A percentile compares a stretch with the other conserved stretches of the same genome.
Evolutionary conservation across 495 filamentous ascomycete genomes (phyloP).

Genomic region (Clavariopsis aquatica): DNA sequence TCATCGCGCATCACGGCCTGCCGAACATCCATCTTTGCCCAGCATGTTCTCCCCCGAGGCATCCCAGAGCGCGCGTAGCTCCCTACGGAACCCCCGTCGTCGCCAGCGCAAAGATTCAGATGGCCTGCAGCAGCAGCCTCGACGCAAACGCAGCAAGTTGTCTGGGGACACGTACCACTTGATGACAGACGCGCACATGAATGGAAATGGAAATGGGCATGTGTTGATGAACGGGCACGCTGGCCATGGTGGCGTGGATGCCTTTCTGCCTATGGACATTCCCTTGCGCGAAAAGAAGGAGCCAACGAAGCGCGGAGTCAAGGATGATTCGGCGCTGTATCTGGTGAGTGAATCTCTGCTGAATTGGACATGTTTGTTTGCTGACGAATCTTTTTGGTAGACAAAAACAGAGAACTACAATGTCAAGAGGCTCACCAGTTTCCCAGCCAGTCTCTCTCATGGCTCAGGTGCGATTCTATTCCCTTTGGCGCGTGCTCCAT

Average conservation of each 20-base stretch:
- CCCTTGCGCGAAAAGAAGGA: constrained; percentile 43
- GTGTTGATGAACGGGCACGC: constrained; percentile 40
- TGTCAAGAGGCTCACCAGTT: constrained; percentile 77
- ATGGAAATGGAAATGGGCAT: constrained; percentile 31
- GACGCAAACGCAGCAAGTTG: constrained; percentile 46
- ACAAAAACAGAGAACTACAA: constrained; percentile 84
- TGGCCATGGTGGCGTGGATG: constrained; percentile 18
- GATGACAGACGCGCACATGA: constrained; percentile 12
- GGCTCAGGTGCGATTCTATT: constrained; percentile 23
- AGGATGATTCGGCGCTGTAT: constrained; percentile 42
- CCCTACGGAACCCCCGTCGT: constrained; percentile 40
- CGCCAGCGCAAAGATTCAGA: constrained; percentile 46
- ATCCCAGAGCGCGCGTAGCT: constrained; percentile 31
- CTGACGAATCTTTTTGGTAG: constrained; percentile 48
- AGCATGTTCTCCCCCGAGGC: constrained; percentile 39
- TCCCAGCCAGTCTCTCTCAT: constrained; percentile 66
- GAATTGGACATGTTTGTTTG: background rate
- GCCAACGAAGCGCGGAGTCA: constrained; percentile 35
- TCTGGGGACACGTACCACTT: constrained; percentile 38
- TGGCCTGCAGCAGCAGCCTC: constrained; percentile 36
- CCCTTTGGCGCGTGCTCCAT: constrained; percentile 32
- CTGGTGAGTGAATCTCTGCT: constrained; percentile 30
- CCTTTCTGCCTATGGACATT: constrained; percentile 35
- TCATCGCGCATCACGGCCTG: constrained; percentile 26
- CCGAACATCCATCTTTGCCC: background rate